Conservation (phyloP, 176 grass and related monocot species). For the Cenchrus americanus region DNA sequence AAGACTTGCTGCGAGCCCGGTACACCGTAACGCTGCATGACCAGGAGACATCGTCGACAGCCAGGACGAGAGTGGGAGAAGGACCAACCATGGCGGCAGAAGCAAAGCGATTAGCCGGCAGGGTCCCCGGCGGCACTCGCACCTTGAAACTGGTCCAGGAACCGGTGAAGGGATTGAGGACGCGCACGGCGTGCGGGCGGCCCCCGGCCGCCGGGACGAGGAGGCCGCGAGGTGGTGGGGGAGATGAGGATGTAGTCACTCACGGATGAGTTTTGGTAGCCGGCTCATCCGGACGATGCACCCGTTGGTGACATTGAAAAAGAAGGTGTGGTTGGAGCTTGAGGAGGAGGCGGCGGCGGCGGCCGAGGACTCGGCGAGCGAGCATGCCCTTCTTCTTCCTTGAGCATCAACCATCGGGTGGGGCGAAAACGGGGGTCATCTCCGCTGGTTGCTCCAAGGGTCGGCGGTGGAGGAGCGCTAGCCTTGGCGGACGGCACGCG, state of each 20-base stretch:
- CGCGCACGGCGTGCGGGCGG: neutral
- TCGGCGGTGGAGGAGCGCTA: slow-evolving; percentile 26
- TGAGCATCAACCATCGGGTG: neutral
- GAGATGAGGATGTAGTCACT: neutral
- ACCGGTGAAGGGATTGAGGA: slow-evolving; percentile 27
- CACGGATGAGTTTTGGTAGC: neutral
- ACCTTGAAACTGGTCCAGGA: neutral
- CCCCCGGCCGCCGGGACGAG: neutral
- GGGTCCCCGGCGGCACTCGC: neutral
- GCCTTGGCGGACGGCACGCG: neutral
- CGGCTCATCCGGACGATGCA: neutral
- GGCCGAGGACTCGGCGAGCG: too few species aligned
- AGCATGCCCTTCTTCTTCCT: neutral
- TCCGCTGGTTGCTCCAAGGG: neutral
- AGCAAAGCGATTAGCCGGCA: too few species aligned
- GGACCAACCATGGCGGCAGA: neutral
- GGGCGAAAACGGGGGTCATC: neutral
- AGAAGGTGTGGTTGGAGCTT: neutral
- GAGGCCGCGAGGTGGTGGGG: neutral
- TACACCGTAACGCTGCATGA: too few species aligned
- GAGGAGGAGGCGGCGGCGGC: too few species aligned
- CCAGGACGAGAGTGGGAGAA: neutral
- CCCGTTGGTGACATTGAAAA: slow-evolving; percentile 4
- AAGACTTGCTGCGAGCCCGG: too few species aligned
- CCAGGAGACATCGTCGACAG: too few species aligned